Base-by-base conservation (phyloP, 2,329 filamentous ascomycete species). In the Pseudopithomyces chartarum region DNA sequence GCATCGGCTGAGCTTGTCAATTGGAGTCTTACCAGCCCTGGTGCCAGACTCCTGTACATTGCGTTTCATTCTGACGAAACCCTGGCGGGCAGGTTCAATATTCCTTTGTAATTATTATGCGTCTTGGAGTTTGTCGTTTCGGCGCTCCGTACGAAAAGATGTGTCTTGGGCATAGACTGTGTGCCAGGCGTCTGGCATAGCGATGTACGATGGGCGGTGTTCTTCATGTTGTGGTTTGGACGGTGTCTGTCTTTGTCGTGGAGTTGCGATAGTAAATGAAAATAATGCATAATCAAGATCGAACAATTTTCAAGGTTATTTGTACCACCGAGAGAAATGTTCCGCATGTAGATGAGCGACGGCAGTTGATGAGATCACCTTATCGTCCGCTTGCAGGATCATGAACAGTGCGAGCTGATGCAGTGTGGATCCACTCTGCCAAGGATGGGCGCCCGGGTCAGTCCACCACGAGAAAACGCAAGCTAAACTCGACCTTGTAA, bases 101-200 rank as follows among this genome's bases (percentile, higher is more conserved):
- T 61, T 60, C 61, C 56, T 33, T 61, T 65, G 58, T 65, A 63
- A 65, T 63, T 57, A 63, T 61, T 54, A 57, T 52, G 56, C 50
- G 57, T 57, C 47, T 61, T 61, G 48, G 56, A 52, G 51, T 54
- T 56, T 40, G 52, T 50, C 43, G 26, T 33, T 43, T 54, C 38
- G 54, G 53, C 51, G 44, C 56, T 58, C 52, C 52, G 45, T n/a
- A 55, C 56, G 52, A 55, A 55, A 50, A 50, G 33, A 42, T 22
- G 26, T 36, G 22, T 40, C 39, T 38, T 19, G 22, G 45, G 20
- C 48, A 20, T 38, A 34, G n/a, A 32, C 38, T 40, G 17, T 50
- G 46, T 40, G n/a, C 22, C 22, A 34, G 15, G 34, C 34, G 47
- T 12, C 33, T 50, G 42, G 50, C 22, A 49, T 36, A 40, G 39